A percentile compares a stretch with the other conserved stretches of the same genome.
Evolutionary conservation across 768 basidiomycete genomes (phyloP).

Genomic region (Megacollybia marginata): DNA sequence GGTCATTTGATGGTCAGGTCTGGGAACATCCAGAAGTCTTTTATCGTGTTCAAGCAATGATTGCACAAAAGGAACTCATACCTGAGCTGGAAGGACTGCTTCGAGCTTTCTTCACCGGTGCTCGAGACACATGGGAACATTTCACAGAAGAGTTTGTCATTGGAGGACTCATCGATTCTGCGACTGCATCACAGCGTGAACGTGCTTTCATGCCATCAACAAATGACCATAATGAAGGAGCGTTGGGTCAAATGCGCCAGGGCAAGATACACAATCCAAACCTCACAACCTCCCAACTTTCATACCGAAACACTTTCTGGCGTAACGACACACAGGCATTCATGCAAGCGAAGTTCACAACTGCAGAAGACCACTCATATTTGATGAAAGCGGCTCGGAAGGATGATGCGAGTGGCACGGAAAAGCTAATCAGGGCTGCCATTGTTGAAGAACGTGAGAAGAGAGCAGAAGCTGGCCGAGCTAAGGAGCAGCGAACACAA

Average conservation of each 20-base stretch:
- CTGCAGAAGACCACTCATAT: constrained; percentile 4
- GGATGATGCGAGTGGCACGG: not conserved
- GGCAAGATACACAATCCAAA: not conserved
- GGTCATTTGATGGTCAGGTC: constrained; percentile 14
- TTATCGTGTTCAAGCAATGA: constrained; percentile 5
- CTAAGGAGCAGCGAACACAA: not conserved
- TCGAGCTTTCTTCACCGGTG: constrained; percentile 18
- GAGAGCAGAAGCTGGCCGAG: not conserved
- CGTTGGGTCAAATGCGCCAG: constrained; percentile 10
- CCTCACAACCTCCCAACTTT: not conserved
- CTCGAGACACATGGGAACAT: constrained; percentile 12
- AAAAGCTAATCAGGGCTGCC: not conserved
- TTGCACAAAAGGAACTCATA: constrained; percentile 1
- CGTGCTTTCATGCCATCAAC: constrained; percentile 12
- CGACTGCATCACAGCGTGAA: constrained; percentile 1
- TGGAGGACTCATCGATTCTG: constrained; percentile 5
- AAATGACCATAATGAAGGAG: constrained; percentile 17
- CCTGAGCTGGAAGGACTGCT: constrained; percentile 11
- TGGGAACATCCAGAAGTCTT: constrained; percentile 10
- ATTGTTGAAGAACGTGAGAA: not conserved
- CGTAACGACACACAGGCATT: not conserved
- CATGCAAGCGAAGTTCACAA: constrained; percentile 11
- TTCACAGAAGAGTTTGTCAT: constrained; percentile 15
- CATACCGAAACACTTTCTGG: not conserved
- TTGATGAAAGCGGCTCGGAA: not conserved